These are phyloP conservation scores for Claviceps arundinis DNA, from an alignment of 2,329 filamentous ascomycete species.

Conservation along the genomic window DNA sequence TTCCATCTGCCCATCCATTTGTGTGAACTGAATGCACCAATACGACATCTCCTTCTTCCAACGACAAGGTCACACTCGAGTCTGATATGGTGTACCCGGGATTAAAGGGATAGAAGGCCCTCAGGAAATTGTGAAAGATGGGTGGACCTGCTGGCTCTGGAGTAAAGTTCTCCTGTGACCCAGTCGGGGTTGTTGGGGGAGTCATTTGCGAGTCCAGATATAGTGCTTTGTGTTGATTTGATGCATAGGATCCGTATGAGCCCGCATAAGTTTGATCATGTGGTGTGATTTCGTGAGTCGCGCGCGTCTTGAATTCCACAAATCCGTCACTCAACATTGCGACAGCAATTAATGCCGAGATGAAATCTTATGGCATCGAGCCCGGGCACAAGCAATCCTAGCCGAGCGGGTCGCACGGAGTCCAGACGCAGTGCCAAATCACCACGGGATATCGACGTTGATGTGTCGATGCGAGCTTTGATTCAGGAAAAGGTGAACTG, in stretches of 20 bases:
- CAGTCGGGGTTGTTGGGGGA: slow-evolving; percentile 62
- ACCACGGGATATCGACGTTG: neutral
- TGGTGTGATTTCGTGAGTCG: slow-evolving; percentile 44
- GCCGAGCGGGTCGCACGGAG: slow-evolving; percentile 8
- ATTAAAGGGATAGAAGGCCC: slow-evolving; percentile 87
- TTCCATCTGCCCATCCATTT: slow-evolving; percentile 97
- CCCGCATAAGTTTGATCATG: slow-evolving; percentile 22
- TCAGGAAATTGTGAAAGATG: slow-evolving; percentile 85
- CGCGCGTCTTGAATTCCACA: slow-evolving; percentile 44
- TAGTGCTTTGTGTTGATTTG: slow-evolving; percentile 24
- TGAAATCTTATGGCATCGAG: slow-evolving; percentile 18
- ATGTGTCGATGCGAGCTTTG: neutral
- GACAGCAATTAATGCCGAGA: slow-evolving; percentile 15
- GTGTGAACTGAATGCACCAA: slow-evolving; percentile 93
- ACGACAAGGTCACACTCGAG: slow-evolving; percentile 73
- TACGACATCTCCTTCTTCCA: slow-evolving; percentile 84
- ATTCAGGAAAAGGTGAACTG: neutral
- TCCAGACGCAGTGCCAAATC: neutral
- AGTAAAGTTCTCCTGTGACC: slow-evolving; percentile 45
- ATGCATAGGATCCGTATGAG: slow-evolving; percentile 18
- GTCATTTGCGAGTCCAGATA: slow-evolving; percentile 53
- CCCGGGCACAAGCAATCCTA: slow-evolving; percentile 5
- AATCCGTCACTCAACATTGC: slow-evolving; percentile 28
- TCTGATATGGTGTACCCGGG: slow-evolving; percentile 66
- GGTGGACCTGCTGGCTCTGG: slow-evolving; percentile 36